These are phyloP conservation scores for Amanita thiersii DNA, from an alignment of 768 basidiomycete genomes.

Conservation along the genomic window DNA sequence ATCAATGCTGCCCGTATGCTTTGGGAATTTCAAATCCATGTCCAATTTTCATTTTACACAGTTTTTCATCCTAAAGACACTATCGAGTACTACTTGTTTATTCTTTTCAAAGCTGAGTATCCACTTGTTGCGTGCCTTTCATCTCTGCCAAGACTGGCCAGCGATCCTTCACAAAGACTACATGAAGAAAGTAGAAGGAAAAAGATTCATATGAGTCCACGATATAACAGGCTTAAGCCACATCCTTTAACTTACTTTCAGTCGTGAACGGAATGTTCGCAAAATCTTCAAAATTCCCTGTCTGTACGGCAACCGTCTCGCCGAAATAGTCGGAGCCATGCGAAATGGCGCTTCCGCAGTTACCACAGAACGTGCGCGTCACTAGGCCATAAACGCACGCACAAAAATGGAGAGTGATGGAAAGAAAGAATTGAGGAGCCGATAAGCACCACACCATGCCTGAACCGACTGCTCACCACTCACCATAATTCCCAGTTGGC, in stretches of 20 bases:
- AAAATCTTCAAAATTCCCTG: constrained; percentile 26
- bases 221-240: neutral
- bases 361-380: constrained; percentile 28
- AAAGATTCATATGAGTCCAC: neutral
- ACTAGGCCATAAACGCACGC: constrained; percentile 13
- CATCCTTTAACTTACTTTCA: constrained; percentile 20
- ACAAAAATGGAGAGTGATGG: neutral
- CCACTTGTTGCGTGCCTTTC: constrained; percentile 18
- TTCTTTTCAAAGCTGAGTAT: constrained; percentile 7
- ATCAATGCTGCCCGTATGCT: no score
- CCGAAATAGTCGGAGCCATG: constrained; percentile 25
- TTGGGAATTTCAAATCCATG: no score
- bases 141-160: constrained; percentile 19
- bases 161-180: constrained; percentile 28
- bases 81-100: no score
- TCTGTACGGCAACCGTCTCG: constrained; percentile 27
- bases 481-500: constrained; percentile 25
- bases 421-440: no score
- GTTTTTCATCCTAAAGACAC: no score
- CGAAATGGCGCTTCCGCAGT: constrained; percentile 28
- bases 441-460: no score
- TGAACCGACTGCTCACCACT: neutral
- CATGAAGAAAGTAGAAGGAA: neutral
- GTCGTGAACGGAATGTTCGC: constrained; percentile 20
- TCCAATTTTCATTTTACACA: no score